A percentile compares a stretch with the other conserved stretches of the same genome.
Evolutionary conservation across 768 basidiomycete genomes (phyloP).

Genomic region (Amyloporia xantha): DNA sequence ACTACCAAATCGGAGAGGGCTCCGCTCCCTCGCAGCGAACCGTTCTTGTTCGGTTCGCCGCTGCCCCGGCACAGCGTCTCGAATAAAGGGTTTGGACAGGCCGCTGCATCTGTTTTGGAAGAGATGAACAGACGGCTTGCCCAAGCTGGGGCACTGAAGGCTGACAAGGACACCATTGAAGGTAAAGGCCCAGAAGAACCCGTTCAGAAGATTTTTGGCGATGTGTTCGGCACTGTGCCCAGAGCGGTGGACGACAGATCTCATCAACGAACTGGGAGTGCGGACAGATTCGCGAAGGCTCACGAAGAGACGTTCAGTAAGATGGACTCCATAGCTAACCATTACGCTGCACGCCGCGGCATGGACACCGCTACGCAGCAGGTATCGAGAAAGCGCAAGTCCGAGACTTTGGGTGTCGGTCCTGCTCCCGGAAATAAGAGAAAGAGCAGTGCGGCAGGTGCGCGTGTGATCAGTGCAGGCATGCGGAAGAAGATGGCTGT

Average conservation of each 20-base stretch:
- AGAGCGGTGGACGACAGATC: background rate
- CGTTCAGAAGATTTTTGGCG: background rate
- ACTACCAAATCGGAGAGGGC: background rate
- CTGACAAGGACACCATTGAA: background rate
- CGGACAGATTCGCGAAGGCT: constrained; percentile 43
- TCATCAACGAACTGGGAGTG: constrained; percentile 3
- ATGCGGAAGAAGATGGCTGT: constrained; percentile 35
- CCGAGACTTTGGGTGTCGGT: constrained; percentile 42
- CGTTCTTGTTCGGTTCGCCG: constrained; percentile 78
- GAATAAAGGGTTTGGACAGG: constrained; percentile 58
- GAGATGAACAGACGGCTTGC: constrained; percentile 77
- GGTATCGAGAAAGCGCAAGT: constrained; percentile 37
- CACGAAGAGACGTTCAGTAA: constrained; percentile 63
- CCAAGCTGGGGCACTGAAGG: constrained; percentile 44
- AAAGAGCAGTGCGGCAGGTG: constrained; percentile 26
- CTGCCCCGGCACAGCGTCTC: constrained; percentile 55
- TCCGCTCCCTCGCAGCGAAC: constrained; percentile 29
- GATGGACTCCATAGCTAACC: constrained; percentile 70
- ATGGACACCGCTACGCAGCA: constrained; percentile 18
- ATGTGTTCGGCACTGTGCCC: background rate
- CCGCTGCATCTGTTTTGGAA: constrained; percentile 65
- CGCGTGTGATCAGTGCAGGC: constrained; percentile 43
- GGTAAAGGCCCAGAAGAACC: background rate
- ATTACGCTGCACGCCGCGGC: constrained; percentile 40
- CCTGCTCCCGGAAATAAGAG: constrained; percentile 21